A percentile compares a stretch with the other conserved stretches of the same genome.
These are phyloP conservation scores for Hymenotorrendiella dingleyae DNA, from an alignment of 2,329 filamentous ascomycete genomes.

Conservation along the genomic window DNA sequence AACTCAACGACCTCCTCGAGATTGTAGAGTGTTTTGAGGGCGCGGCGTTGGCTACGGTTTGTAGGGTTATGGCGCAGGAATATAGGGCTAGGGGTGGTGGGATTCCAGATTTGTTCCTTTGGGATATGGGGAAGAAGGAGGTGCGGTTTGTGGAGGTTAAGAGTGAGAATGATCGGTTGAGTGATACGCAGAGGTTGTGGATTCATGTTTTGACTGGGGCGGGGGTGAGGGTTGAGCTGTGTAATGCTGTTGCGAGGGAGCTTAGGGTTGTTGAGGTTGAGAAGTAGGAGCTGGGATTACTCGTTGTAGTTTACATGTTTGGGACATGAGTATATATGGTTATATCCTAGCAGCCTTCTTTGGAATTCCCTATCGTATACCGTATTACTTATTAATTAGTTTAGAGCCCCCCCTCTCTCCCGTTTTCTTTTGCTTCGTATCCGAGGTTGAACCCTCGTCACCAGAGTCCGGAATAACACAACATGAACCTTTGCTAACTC, in stretches of 20 bases:
- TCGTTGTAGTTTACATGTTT: no score
- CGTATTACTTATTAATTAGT: no score
- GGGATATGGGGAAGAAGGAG: conserved; percentile 40
- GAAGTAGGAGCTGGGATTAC: no score
- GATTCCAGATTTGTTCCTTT: conserved; percentile 88
- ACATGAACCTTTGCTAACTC: no score
- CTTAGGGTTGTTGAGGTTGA: conserved; percentile 21
- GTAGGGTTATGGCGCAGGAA: conserved; percentile 93
- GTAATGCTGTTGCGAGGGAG: conserved; percentile 43
- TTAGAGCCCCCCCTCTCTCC: no score
- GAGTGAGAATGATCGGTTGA: conserved; percentile 79
- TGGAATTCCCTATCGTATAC: no score
- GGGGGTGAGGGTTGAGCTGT: conserved; percentile 80
- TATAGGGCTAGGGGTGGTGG: conserved; percentile 82
- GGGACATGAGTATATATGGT: no score
- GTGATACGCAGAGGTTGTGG: conserved; percentile 94
- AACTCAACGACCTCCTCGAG: conserved; percentile 70
- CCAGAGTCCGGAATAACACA: no score
- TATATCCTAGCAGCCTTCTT: no score
- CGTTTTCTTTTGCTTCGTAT: no score
- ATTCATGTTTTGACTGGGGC: conserved; percentile 87
- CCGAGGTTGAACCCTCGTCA: no score
- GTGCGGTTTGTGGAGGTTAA: conserved; percentile 28
- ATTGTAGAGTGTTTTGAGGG: conserved; percentile 73
- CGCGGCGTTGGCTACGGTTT: conserved; percentile 75